Percentiles rank a stretch among this genome's conserved stretches.
Conservation (phyloP, 164 flowering plant genomes). For the Nymphaea thermarum region DNA sequence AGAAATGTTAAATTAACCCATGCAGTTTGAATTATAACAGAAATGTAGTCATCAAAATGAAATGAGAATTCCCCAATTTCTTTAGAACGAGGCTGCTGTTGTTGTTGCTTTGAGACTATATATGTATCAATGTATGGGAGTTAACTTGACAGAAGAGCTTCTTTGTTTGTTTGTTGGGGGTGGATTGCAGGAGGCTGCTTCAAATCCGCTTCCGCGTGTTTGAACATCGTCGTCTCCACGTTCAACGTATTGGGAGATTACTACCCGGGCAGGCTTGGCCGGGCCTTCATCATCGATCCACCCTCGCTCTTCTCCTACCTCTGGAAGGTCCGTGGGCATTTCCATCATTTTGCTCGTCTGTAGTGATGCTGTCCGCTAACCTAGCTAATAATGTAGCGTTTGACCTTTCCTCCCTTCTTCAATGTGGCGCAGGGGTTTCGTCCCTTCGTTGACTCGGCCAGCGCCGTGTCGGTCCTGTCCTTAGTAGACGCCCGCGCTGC, state of each 20-base stretch:
- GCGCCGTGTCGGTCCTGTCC: conserved; percentile 51
- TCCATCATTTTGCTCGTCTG: background rate
- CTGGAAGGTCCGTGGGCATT: conserved; percentile 64
- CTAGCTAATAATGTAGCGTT: too few relatives aligned
- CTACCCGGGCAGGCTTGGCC: conserved; percentile 74
- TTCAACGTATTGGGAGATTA: conserved; percentile 71
- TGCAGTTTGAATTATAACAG: background rate
- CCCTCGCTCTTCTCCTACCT: conserved; percentile 86
- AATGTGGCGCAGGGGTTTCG: conserved; percentile 61
- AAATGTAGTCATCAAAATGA: background rate
- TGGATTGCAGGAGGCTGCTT: conserved; percentile 90
- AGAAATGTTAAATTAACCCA: background rate
- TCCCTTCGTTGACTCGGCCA: conserved; percentile 73
- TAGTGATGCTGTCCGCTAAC: background rate
- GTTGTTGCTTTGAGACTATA: too few relatives aligned
- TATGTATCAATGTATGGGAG: too few relatives aligned
- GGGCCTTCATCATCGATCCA: conserved; percentile 85
- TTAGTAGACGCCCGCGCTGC: conserved; percentile 13
- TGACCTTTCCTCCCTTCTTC: background rate
- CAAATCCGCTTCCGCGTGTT: conserved; percentile 95
- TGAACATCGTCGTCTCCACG: conserved; percentile 66
- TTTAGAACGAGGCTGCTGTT: background rate
- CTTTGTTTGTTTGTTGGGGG: background rate
- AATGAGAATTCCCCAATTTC: background rate
- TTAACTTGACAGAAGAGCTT: too few relatives aligned